These are phyloP conservation scores for Trametes hirsuta DNA, from an alignment of 1,284 basidiomycete species.

Conservation along the genomic window DNA sequence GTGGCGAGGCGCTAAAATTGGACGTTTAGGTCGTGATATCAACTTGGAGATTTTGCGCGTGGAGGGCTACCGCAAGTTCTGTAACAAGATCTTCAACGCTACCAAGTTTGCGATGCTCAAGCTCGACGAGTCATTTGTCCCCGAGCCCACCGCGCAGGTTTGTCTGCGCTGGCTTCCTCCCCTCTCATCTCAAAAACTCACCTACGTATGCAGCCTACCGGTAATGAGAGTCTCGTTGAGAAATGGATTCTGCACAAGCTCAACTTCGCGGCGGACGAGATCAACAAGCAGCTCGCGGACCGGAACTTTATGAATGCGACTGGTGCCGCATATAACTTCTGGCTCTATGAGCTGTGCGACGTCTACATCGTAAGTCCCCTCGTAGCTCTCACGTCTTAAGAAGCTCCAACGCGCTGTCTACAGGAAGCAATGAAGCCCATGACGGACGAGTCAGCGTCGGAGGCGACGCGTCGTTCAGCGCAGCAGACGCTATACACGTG, in stretches of 20 bases:
- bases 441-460: constrained; percentile 77
- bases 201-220: constrained; percentile 64
- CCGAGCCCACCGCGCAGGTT: constrained; percentile 72
- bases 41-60: constrained; percentile 96
- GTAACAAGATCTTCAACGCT: constrained; percentile 99
- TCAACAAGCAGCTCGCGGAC: constrained; percentile 78
- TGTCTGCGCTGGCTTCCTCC: neutral
- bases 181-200: neutral
- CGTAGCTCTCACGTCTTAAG: neutral
- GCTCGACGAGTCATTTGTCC: constrained; percentile 83
- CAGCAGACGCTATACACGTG: constrained; percentile 98
- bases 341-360: constrained; percentile 98
- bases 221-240: constrained; percentile 91
- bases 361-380: constrained; percentile 81
- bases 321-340: constrained; percentile 88
- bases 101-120: constrained; percentile 99
- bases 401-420: neutral
- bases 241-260: constrained; percentile 96
- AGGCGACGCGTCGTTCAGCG: constrained; percentile 73
- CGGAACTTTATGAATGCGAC: constrained; percentile 96
- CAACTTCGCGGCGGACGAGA: constrained; percentile 77
- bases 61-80: constrained; percentile 99
- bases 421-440: constrained; percentile 98
- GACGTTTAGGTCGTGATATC: constrained; percentile 79
- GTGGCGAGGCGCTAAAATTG: neutral